Conservation (phyloP, 2,329 filamentous ascomycete genomes). For the Pseudogymnoascus sp. region DNA sequence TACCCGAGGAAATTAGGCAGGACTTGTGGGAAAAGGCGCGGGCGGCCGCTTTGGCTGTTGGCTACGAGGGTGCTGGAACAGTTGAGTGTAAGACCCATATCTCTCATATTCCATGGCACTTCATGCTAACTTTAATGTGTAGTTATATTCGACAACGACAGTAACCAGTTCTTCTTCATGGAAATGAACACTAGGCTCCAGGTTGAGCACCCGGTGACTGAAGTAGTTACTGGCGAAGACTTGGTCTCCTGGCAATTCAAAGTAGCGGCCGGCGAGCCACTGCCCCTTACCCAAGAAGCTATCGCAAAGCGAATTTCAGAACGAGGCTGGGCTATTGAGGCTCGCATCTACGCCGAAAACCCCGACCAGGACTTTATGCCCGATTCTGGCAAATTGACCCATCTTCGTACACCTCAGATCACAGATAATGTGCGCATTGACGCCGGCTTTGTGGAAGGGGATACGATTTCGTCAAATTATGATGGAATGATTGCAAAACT, state of each 20-base stretch:
- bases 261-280: slow-evolving; percentile 64
- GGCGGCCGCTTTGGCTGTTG: slow-evolving; percentile 63
- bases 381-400: slow-evolving; percentile 80
- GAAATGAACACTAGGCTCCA: slow-evolving; percentile 85
- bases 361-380: slow-evolving; percentile 88
- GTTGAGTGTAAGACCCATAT: slow-evolving; percentile 65
- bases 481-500: slow-evolving; percentile 99
- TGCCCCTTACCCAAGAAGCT: slow-evolving; percentile 58
- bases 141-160: slow-evolving; percentile 79
- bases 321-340: slow-evolving; percentile 85
- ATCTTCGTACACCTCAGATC: slow-evolving; percentile 65
- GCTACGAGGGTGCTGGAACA: slow-evolving; percentile 84
- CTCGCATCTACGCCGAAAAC: slow-evolving; percentile 93
- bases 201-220: slow-evolving; percentile 92
- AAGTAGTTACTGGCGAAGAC: slow-evolving; percentile 68
- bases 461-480: slow-evolving; percentile 89
- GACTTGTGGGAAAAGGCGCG: slow-evolving; percentile 60
- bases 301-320: slow-evolving; percentile 62
- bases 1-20: slow-evolving; percentile 49
- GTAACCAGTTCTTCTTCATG: slow-evolving; percentile 74
- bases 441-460: slow-evolving; percentile 83
- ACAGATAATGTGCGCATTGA: slow-evolving; percentile 78
- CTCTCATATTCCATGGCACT: slow-evolving; percentile 27
- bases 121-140: slow-evolving; percentile 41
- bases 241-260: slow-evolving; percentile 93